A percentile compares a stretch with the other conserved stretches of the same genome.
Conservation (phyloP, 345 rosid species). For the Streptanthus diversifolius region DNA sequence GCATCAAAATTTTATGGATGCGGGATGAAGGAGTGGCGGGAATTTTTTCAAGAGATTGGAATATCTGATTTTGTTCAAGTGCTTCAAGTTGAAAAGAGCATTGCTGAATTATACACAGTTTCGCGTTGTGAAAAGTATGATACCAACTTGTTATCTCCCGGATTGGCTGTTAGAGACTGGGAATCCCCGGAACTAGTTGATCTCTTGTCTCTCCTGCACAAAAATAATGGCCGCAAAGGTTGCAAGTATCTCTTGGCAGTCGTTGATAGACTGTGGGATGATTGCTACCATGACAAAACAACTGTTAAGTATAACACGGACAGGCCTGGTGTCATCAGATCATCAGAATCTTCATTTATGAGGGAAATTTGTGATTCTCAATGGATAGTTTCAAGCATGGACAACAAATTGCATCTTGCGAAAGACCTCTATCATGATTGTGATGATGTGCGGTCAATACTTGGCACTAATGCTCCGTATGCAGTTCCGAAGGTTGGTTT, state of each 20-base stretch:
- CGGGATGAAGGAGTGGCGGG: slow-evolving; percentile 65
- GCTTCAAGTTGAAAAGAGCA: slow-evolving; percentile 59
- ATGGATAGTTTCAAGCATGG: slow-evolving; percentile 79
- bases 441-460: slow-evolving; percentile 66
- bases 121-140: slow-evolving; percentile 33
- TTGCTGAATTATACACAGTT: slow-evolving; percentile 42
- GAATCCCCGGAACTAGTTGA: slow-evolving; percentile 67
- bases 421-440: slow-evolving; percentile 71
- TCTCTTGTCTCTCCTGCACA: slow-evolving; percentile 47
- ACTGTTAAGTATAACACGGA: slow-evolving; percentile 37
- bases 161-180: slow-evolving; percentile 67
- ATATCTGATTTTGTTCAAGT: slow-evolving; percentile 82
- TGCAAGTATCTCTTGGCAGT: slow-evolving; percentile 63
- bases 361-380: slow-evolving; percentile 48
- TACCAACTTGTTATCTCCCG: slow-evolving; percentile 35
- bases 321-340: slow-evolving; percentile 32
- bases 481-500: slow-evolving; percentile 84
- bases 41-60: slow-evolving; percentile 73
- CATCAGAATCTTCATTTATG: slow-evolving; percentile 68
- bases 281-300: slow-evolving; percentile 54
- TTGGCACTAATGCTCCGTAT: slow-evolving; percentile 78
- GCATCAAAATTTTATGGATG: slow-evolving; percentile 41
- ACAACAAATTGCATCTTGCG: slow-evolving; percentile 65
- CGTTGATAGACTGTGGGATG: slow-evolving; percentile 78
- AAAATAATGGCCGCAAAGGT: slow-evolving; percentile 44